A percentile compares a stretch with the other conserved stretches of the same genome.
phyloP scores from a whole-genome alignment of 176 grass and related monocot species.

The Phoenix roebelenii region DNA sequence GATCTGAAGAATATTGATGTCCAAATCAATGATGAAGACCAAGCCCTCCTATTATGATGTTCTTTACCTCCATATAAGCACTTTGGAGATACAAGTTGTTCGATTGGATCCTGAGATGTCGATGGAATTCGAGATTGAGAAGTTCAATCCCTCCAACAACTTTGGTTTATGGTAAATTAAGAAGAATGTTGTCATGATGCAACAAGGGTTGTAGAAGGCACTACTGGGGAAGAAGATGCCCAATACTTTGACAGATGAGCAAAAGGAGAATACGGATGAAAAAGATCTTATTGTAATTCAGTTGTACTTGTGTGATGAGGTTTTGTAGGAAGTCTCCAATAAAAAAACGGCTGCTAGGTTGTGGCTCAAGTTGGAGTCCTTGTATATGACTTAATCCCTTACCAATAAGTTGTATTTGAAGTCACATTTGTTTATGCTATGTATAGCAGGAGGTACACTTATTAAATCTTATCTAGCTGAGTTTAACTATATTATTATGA shows the following conservation, averaged over 20 bases:
- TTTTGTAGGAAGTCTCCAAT: not conserved
- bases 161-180: too few relatives aligned
- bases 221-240: not conserved
- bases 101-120: not conserved
- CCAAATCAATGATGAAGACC: not conserved
- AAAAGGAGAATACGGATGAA: not conserved
- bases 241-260: not conserved
- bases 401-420: not conserved
- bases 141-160: not conserved
- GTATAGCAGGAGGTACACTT: too few relatives aligned
- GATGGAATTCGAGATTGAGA: not conserved
- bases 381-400: not conserved
- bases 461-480: too few relatives aligned
- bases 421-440: not conserved
- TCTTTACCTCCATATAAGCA: not conserved
- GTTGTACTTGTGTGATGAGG: not conserved
- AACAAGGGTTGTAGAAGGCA: too few relatives aligned
- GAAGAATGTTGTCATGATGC: too few relatives aligned
- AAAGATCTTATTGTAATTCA: not conserved
- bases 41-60: not conserved
- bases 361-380: not conserved
- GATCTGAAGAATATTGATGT: not conserved
- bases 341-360: not conserved
- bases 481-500: not conserved
- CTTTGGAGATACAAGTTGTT: not conserved